These are phyloP conservation scores for Diaporthe sp. DNA, from an alignment of 2,329 filamentous ascomycete genomes.

Conservation along the genomic window DNA sequence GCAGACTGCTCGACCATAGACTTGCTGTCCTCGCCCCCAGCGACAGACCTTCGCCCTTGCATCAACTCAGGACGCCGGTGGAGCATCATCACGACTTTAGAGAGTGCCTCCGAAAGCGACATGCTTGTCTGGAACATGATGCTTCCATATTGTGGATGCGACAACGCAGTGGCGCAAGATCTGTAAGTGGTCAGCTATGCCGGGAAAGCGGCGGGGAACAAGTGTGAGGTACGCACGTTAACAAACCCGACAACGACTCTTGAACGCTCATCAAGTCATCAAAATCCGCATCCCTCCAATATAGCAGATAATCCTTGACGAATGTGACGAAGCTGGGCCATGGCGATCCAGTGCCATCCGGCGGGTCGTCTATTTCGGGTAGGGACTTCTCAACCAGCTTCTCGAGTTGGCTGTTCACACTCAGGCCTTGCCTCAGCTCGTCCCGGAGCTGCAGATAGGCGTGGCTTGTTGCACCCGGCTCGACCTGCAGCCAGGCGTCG, in stretches of 20 bases:
- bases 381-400: conserved; percentile 74
- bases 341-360: conserved; percentile 73
- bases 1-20: conserved; percentile 89
- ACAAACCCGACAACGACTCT: conserved; percentile 78
- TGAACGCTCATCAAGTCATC: conserved; percentile 83
- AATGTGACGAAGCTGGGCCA: conserved; percentile 87
- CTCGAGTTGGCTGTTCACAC: conserved; percentile 62
- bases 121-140: conserved; percentile 88
- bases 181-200: conserved; percentile 57
- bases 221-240: conserved; percentile 71
- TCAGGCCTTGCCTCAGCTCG: conserved; percentile 75
- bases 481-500: conserved; percentile 80
- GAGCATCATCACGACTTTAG: conserved; percentile 85
- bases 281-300: conserved; percentile 84
- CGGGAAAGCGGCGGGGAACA: background rate
- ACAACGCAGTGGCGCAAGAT: conserved; percentile 85
- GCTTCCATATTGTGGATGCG: conserved; percentile 82
- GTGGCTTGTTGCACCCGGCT: conserved; percentile 73
- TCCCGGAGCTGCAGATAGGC: conserved; percentile 75
- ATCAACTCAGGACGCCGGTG: conserved; percentile 86
- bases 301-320: conserved; percentile 84
- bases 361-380: conserved; percentile 74
- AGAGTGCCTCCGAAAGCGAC: conserved; percentile 83
- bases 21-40: conserved; percentile 78
- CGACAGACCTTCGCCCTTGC: conserved; percentile 68